Evolutionary conservation across 83 land plant species (phyloP).

Genomic region (Larix sibirica): DNA sequence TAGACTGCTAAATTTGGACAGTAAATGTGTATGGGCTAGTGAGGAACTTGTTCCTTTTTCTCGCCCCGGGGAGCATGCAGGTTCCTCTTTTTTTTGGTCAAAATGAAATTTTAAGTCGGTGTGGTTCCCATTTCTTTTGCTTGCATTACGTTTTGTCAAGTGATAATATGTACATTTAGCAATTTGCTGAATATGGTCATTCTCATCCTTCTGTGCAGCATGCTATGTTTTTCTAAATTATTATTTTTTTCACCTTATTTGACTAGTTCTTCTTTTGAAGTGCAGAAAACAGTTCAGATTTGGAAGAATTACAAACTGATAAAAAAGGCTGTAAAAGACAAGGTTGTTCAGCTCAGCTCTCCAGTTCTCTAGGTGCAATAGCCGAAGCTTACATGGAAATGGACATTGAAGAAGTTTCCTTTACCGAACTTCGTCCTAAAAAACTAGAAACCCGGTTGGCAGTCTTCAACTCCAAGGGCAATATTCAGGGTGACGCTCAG

Average conservation of each 20-base stretch:
- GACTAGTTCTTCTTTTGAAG: neutral
- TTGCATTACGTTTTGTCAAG: no score
- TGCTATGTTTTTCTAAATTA: neutral
- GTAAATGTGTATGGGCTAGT: no score
- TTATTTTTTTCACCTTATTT: neutral
- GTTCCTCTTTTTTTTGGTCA: no score
- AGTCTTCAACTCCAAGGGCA: neutral
- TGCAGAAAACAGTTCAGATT: neutral
- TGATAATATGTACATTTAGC: no score
- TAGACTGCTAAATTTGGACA: no score
- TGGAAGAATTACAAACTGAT: constrained; percentile 1
- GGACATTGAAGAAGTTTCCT: neutral
- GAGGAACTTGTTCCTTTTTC: no score
- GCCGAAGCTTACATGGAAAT: constrained; percentile 14
- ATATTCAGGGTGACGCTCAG: neutral
- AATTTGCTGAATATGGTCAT: no score
- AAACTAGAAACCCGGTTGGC: neutral
- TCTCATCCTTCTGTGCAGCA: neutral
- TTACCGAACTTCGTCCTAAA: neutral
- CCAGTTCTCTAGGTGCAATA: neutral
- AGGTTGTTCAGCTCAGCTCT: neutral
- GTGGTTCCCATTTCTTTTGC: no score
- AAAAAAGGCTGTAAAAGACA: neutral
- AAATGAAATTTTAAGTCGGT: no score
- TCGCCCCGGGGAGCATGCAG: no score